phyloP scores from a whole-genome alignment of 352 stramenopile genomes.

The Blastocystis sp. region DNA sequence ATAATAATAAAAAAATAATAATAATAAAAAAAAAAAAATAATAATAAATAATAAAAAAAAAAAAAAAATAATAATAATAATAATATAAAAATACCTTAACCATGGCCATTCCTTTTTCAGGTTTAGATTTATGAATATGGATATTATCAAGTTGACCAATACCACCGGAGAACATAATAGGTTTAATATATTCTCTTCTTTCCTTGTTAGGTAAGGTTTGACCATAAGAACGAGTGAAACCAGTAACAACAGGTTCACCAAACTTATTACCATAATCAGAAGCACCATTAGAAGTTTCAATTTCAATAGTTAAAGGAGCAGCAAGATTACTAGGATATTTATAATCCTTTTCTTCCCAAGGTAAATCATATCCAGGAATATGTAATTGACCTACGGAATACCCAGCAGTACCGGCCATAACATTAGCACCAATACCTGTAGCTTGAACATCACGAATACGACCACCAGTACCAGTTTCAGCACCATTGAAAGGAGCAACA shows the following conservation, averaged over 20 bases:
- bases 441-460: constrained; percentile 92
- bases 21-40: too few species aligned
- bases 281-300: constrained; percentile 85
- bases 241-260: constrained; percentile 89
- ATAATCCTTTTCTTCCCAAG: constrained; percentile 74
- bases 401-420: constrained; percentile 66
- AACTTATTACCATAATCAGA: constrained; percentile 99
- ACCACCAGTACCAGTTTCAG: constrained; percentile 81
- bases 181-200: constrained; percentile 96
- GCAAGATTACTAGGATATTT: constrained; percentile 64
- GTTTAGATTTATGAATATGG: constrained; percentile 74
- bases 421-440: constrained; percentile 78
- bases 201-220: constrained; percentile 75
- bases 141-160: constrained; percentile 75
- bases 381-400: constrained; percentile 83
- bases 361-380: constrained; percentile 77
- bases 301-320: constrained; percentile 72
- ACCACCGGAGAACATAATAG: constrained; percentile 97
- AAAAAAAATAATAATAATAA: not conserved
- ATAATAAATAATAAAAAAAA: too few species aligned
- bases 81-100: constrained; percentile 57
- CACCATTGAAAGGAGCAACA: constrained; percentile 53
- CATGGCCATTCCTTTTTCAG: constrained; percentile 80
- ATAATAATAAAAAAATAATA: too few species aligned
- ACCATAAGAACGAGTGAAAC: constrained; percentile 87